phyloP scores from a whole-genome alignment of 371 early-diverging fungal genomes.

The Syncephalastrum racemosum region DNA sequence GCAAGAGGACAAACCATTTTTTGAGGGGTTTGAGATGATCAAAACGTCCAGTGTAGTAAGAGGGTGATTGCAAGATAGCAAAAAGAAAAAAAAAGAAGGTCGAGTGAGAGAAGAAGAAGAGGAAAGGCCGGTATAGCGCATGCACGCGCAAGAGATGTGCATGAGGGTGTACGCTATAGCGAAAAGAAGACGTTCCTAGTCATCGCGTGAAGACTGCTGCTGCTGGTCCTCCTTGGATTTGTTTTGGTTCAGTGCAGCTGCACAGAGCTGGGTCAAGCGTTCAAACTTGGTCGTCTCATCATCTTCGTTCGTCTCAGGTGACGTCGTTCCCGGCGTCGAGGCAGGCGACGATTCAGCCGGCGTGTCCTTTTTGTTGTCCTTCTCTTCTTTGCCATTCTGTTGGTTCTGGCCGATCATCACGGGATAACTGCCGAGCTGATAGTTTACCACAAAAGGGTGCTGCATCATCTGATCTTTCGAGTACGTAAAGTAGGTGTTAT shows the following conservation, averaged over 20 bases:
- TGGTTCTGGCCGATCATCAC: constrained; percentile 18
- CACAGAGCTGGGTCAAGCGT: constrained; percentile 21
- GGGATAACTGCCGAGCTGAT: constrained; percentile 42
- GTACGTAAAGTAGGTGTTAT: constrained; percentile 40
- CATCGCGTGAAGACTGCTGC: too few species aligned
- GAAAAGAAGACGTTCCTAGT: too few species aligned
- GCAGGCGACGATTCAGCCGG: constrained; percentile 34
- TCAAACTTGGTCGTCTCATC: constrained; percentile 16
- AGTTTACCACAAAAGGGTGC: constrained; percentile 42
- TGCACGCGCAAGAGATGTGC: too few species aligned
- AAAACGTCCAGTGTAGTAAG: too few species aligned
- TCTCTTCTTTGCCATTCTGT: not conserved
- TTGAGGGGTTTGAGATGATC: too few species aligned
- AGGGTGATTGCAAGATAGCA: not conserved
- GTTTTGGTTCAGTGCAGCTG: constrained; percentile 22
- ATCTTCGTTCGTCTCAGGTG: constrained; percentile 36
- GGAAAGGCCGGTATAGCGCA: constrained; percentile 2
- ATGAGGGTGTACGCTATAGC: too few species aligned
- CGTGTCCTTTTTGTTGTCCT: constrained; percentile 29
- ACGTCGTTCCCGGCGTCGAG: constrained; percentile 28
- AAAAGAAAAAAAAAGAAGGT: not conserved
- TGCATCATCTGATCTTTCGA: constrained; percentile 40
- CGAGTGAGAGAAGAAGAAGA: constrained; percentile 10
- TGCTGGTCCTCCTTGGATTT: not conserved
- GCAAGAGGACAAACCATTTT: too few species aligned